Conservation (phyloP, 441 rosid genomes). For the Gossypium lobatum region DNA sequence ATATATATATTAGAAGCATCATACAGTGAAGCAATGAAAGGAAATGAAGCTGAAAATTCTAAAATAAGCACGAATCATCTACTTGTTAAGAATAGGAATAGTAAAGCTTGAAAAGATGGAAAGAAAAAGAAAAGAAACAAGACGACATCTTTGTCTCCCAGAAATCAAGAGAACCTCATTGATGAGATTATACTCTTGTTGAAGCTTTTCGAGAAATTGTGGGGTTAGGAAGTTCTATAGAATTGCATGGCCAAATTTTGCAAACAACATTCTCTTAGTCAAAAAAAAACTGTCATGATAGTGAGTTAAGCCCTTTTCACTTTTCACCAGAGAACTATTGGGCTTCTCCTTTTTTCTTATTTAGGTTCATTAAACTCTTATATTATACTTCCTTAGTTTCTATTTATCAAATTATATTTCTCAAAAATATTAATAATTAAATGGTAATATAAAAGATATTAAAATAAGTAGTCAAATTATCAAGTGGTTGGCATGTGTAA, state of each 20-base stretch:
- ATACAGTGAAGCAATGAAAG: not conserved
- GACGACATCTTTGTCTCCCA: not conserved
- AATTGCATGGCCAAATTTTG: not conserved
- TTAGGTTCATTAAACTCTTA: not conserved
- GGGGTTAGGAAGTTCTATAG: not conserved
- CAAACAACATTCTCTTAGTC: not conserved
- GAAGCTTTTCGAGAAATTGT: not conserved
- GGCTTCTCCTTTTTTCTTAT: not conserved
- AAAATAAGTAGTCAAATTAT: not conserved
- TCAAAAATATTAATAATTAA: not conserved
- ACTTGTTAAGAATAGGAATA: not conserved
- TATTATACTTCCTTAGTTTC: not conserved
- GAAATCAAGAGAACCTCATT: not conserved
- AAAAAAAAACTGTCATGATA: not conserved
- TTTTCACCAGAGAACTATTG: not conserved
- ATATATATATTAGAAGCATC: not conserved
- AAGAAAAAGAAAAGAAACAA: not conserved
- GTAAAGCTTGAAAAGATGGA: not conserved
- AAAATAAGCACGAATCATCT: not conserved
- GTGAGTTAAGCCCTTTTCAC: not conserved
- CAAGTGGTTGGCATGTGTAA: not conserved
- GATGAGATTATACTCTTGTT: not conserved
- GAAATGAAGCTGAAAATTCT: not conserved
- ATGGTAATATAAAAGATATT: not conserved
- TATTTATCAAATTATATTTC: slow-evolving; percentile 1